Evolutionary conservation across 805 yeast species (phyloP).

Genomic region (Blastobotrys mokoenaii): DNA sequence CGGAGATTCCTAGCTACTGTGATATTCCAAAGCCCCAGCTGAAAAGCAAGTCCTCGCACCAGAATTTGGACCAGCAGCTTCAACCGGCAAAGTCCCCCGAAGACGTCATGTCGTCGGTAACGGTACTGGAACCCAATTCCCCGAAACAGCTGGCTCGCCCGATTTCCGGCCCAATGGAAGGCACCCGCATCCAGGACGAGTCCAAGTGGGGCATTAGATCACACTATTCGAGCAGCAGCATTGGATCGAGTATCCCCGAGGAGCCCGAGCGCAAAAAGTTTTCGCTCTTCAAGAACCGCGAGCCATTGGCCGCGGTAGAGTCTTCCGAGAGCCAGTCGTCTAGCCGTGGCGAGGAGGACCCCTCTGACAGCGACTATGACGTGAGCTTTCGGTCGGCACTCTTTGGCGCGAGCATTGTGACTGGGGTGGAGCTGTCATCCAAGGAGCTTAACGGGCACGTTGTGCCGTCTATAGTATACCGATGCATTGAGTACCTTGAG

Average conservation of each 20-base stretch:
- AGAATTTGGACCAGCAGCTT: background rate
- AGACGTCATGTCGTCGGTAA: background rate
- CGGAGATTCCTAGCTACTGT: slow-evolving; percentile 6
- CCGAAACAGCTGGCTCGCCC: background rate
- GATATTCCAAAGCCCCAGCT: background rate
- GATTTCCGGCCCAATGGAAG: slow-evolving; percentile 6
- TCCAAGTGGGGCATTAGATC: slow-evolving; percentile 8
- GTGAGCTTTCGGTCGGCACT: background rate
- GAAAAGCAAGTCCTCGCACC: background rate
- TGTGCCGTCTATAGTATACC: slow-evolving; percentile 67
- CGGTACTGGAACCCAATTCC: background rate
- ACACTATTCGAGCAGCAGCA: background rate
- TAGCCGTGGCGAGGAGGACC: no score
- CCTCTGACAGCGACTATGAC: no score
- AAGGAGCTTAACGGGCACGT: slow-evolving; percentile 29
- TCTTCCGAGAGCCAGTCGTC: no score
- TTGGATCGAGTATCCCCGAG: background rate
- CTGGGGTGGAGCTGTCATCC: background rate
- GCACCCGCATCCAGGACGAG: slow-evolving; percentile 7
- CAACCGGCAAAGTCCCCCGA: background rate
- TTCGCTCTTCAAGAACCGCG: background rate
- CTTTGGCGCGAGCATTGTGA: background rate
- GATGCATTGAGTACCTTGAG: slow-evolving; percentile 64
- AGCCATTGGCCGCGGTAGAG: no score
- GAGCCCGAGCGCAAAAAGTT: background rate